Evolutionary conservation across 2,329 filamentous ascomycete species (phyloP).

Genomic region (Biscogniauxia mediterranea): DNA sequence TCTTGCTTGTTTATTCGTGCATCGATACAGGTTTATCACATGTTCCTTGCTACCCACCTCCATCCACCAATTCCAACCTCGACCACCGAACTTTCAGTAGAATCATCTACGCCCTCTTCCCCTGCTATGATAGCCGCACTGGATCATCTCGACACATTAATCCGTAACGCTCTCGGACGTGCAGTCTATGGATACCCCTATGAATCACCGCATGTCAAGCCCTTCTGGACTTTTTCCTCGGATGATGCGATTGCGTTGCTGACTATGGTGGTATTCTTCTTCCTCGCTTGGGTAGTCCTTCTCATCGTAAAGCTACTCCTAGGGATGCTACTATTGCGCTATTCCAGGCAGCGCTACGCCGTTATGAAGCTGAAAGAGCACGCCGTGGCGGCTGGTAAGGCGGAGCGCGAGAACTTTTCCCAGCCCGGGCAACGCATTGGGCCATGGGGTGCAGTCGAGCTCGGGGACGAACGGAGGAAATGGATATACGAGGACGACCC

Average conservation of each 20-base stretch:
- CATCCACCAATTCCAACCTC: conserved; percentile 68
- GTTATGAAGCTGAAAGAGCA: conserved; percentile 73
- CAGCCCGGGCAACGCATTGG: conserved; percentile 75
- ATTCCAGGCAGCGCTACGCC: conserved; percentile 74
- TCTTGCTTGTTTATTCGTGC: conserved; percentile 95
- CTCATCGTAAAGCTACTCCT: conserved; percentile 82
- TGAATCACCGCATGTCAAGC: conserved; percentile 36
- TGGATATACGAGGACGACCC: conserved; percentile 86
- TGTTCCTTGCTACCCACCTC: conserved; percentile 89
- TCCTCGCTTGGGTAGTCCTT: conserved; percentile 80
- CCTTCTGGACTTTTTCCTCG: conserved; percentile 58
- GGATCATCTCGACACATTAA: conserved; percentile 73
- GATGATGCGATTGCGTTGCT: conserved; percentile 73
- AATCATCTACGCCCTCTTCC: conserved; percentile 62
- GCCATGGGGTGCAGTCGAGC: conserved; percentile 80
- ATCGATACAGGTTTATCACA: conserved; percentile 93
- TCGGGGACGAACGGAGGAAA: conserved; percentile 80
- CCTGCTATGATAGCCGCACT: conserved; percentile 75
- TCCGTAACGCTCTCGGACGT: conserved; percentile 74
- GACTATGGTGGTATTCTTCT: conserved; percentile 84
- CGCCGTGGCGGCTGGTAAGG: conserved; percentile 42
- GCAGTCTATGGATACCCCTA: conserved; percentile 64
- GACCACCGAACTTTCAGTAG: conserved; percentile 63
- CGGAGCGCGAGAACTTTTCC: conserved; percentile 56
- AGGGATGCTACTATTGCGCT: conserved; percentile 82